A percentile compares a stretch with the other conserved stretches of the same genome.
These are phyloP conservation scores for Lizonia empirigonia DNA, from an alignment of 2,329 filamentous ascomycete species.

Conservation along the genomic window DNA sequence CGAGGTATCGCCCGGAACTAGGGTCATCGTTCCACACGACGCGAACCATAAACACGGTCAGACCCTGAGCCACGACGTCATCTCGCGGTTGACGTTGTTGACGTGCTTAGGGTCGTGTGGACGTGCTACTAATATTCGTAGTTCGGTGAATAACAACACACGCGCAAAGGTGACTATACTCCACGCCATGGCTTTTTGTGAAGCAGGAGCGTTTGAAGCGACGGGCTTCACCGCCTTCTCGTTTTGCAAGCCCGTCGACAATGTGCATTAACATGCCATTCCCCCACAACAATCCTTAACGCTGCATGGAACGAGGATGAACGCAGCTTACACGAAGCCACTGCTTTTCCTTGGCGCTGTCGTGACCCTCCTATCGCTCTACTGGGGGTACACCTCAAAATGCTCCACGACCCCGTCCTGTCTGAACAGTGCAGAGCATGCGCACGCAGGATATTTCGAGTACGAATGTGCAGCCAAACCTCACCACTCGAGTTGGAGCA, in stretches of 20 bases:
- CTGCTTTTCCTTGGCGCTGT: background rate
- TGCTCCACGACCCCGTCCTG: background rate
- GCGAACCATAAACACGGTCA: background rate
- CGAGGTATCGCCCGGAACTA: background rate
- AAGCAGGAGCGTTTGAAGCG: constrained; percentile 1
- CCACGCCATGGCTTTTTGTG: background rate
- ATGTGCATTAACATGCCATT: background rate
- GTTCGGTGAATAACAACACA: too few relatives aligned
- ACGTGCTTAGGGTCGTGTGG: too few relatives aligned
- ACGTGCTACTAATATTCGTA: too few relatives aligned
- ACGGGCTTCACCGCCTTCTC: constrained; percentile 16
- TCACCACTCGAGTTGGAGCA: constrained; percentile 42
- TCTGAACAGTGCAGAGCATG: background rate
- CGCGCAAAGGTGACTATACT: too few relatives aligned
- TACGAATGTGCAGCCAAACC: constrained; percentile 38
- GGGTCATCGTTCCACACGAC: constrained; percentile 1
- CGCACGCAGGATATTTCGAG: constrained; percentile 29
- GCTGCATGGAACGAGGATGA: background rate
- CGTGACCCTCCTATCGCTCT: constrained; percentile 6
- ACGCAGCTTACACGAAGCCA: background rate
- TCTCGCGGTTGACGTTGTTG: too few relatives aligned
- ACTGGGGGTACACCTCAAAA: constrained; percentile 4
- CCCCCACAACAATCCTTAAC: background rate
- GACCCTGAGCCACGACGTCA: background rate
- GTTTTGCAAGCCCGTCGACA: background rate